Base-by-base conservation (phyloP, 257 asterid genomes). In the Solanum chilense region DNA sequence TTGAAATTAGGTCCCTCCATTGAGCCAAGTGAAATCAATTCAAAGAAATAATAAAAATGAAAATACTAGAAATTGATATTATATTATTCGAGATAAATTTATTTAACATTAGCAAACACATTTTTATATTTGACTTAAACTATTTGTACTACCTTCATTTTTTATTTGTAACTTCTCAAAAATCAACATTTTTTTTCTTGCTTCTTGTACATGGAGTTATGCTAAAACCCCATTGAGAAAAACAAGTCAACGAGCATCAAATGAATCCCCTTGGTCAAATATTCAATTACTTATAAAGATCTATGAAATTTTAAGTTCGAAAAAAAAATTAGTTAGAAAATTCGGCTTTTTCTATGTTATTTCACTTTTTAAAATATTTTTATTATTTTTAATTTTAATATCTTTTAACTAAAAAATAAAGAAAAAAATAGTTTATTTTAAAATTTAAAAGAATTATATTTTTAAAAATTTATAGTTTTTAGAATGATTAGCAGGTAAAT, bases 1-100 rank as follows among this genome's bases (percentile, higher is more conserved):
- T 93, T 81, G 96, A 89, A 87, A 82, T 88, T 90, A 80, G 94
- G 88, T 86, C 92, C 25, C 86, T 66, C 93, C 93, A 91, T 93
- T 90, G 97, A 93, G 96, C 95, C 97, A 91, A 89, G 96, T 91
- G 95, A 90, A 88, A 87, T 84, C 58, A 84, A 39, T 86, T 66
- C 10, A 86, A 85, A 89, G 3, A 87, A 86, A 68, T n/a, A 85
- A 87, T 69, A 74, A 86, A 66, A 52, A 88, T 52, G 78, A 60
- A 88, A 89, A 92, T 71, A 90, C 91, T 91, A 87, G 88, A 90
- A 88, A 89, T 90, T 87, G 91, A 91, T 90, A 91, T 90, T 86
- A 89, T 69, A 15, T 56, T 18, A 87, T 89, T 89, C 90, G 83
- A 91, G 78, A 87, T 45, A 21, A 1, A 41, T 66, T 5, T 68